phyloP scores from a whole-genome alignment of 768 basidiomycete species.

The Panaeolus cyanescens region DNA sequence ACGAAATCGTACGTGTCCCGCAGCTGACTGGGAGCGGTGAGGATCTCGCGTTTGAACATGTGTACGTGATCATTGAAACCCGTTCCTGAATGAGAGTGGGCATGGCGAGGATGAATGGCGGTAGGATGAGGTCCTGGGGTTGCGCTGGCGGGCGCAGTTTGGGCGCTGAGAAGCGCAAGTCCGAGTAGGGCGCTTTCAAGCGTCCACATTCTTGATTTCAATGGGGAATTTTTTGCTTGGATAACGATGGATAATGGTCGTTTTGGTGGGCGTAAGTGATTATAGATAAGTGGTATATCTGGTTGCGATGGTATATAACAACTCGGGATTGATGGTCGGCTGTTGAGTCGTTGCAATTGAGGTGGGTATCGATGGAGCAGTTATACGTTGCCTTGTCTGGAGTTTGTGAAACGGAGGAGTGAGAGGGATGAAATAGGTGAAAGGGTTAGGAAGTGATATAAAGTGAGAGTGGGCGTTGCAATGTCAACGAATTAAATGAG shows the following conservation, averaged over 20 bases:
- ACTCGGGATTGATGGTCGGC: too few relatives aligned
- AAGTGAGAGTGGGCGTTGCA: neutral
- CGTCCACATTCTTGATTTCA: neutral
- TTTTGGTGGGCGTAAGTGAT: too few relatives aligned
- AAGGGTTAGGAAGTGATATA: too few relatives aligned
- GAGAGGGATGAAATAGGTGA: neutral
- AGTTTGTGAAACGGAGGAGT: neutral
- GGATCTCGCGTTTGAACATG: neutral
- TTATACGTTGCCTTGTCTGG: too few relatives aligned
- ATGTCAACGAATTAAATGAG: neutral
- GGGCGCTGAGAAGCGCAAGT: neutral
- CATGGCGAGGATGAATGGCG: neutral
- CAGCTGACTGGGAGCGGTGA: neutral
- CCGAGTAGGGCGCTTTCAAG: neutral
- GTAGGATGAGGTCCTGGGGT: neutral
- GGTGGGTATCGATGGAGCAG: too few relatives aligned
- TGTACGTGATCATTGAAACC: neutral
- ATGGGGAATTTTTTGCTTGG: neutral
- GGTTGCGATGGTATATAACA: too few relatives aligned
- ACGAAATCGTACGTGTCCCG: constrained; percentile 53
- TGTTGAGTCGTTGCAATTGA: too few relatives aligned
- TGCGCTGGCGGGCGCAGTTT: neutral
- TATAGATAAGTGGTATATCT: too few relatives aligned
- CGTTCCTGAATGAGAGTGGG: neutral
- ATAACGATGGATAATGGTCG: neutral